Conservation (phyloP, 148 eudicot species). For the Simmondsia chinensis region DNA sequence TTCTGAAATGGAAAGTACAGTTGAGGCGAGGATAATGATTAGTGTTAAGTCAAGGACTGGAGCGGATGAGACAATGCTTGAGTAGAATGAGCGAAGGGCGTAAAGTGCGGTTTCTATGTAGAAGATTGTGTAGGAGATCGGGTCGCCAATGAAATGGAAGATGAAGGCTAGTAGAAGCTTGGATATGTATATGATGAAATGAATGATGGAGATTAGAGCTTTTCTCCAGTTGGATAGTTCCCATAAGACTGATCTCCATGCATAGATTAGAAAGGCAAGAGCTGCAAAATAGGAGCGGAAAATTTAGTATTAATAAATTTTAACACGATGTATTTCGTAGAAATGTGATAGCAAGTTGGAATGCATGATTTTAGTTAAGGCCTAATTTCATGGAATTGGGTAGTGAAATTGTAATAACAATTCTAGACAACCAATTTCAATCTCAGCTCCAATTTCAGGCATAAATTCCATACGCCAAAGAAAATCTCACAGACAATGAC, state of each 20-base stretch:
- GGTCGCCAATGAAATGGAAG: slow-evolving; percentile 54
- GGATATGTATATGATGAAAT: slow-evolving; percentile 31
- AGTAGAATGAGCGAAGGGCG: slow-evolving; percentile 47
- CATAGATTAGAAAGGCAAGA: slow-evolving; percentile 44
- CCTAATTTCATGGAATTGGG: too few relatives aligned
- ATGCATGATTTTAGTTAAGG: too few relatives aligned
- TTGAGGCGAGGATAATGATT: slow-evolving; percentile 45
- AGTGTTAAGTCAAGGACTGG: slow-evolving; percentile 57
- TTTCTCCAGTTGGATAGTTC: slow-evolving; percentile 71
- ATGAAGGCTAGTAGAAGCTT: slow-evolving; percentile 36
- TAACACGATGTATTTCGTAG: too few relatives aligned
- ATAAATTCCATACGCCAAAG: too few relatives aligned
- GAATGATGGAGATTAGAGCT: slow-evolving; percentile 13
- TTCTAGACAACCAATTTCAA: too few relatives aligned
- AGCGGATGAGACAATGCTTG: slow-evolving; percentile 44
- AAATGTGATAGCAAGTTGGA: too few relatives aligned
- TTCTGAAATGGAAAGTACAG: slow-evolving; percentile 59
- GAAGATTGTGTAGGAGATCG: slow-evolving; percentile 35
- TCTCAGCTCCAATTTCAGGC: too few relatives aligned
- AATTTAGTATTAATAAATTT: slow-evolving; percentile 1
- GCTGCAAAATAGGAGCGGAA: slow-evolving; percentile 31
- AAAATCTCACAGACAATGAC: too few relatives aligned
- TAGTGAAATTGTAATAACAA: too few relatives aligned
- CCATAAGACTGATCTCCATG: slow-evolving; percentile 85
- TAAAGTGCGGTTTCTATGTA: slow-evolving; percentile 40